These are phyloP conservation scores for Schizochytrium sp. DNA, from an alignment of 108 stramenopile species.

Conservation along the genomic window DNA sequence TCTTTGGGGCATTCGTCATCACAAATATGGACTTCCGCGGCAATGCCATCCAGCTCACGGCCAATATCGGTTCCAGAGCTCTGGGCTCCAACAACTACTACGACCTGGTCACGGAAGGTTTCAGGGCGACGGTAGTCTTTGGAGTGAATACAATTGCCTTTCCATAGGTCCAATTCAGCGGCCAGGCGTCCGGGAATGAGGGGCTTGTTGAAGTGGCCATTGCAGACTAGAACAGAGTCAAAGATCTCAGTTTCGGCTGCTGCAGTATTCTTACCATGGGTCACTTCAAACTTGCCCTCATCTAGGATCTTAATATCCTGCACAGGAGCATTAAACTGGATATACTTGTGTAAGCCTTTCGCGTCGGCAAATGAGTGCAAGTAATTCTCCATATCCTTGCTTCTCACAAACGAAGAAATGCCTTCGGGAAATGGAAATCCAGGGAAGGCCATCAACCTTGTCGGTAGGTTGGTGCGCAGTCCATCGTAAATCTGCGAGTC, in stretches of 20 bases:
- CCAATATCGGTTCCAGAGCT: constrained; percentile 61
- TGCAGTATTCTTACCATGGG: not conserved
- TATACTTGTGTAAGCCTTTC: not conserved
- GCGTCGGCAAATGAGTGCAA: not conserved
- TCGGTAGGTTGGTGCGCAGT: constrained; percentile 44
- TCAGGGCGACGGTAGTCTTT: constrained; percentile 29
- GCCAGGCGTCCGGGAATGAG: constrained; percentile 23
- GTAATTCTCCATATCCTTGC: constrained; percentile 6
- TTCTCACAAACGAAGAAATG: constrained; percentile 12
- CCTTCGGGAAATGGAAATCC: not conserved
- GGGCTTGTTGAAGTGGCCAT: constrained; percentile 38
- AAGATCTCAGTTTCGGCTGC: not conserved
- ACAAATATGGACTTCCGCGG: constrained; percentile 18
- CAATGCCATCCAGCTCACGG: constrained; percentile 34
- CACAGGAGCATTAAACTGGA: not conserved
- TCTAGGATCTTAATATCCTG: not conserved
- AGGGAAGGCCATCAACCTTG: constrained; percentile 33
- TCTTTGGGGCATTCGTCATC: constrained; percentile 36
- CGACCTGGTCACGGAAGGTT: not conserved
- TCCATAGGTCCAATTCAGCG: not conserved
- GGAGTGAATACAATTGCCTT: not conserved
- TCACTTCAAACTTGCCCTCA: not conserved
- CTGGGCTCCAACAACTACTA: constrained; percentile 38
- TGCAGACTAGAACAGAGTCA: constrained; percentile 33
- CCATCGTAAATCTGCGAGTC: constrained; percentile 59